Conservation (phyloP, 768 basidiomycete species). For the Termitomyces sp. region DNA sequence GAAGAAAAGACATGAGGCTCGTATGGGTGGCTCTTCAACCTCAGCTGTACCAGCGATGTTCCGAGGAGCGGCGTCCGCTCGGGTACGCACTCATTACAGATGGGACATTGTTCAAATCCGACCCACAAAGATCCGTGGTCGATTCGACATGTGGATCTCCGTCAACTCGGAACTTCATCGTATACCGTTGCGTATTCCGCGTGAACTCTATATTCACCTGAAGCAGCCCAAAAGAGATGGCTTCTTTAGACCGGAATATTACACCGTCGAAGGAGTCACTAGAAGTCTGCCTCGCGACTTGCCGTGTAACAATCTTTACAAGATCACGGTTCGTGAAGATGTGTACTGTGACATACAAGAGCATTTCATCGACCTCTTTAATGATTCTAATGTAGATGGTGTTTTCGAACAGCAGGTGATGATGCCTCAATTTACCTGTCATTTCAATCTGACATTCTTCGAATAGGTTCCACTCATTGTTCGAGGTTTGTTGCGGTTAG, state of each 20-base stretch:
- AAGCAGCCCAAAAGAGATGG: slow-evolving; percentile 55
- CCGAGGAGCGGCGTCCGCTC: slow-evolving; percentile 34
- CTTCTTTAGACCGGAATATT: slow-evolving; percentile 64
- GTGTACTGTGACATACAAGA: slow-evolving; percentile 80
- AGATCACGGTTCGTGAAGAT: slow-evolving; percentile 76
- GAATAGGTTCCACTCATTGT: slow-evolving; percentile 73
- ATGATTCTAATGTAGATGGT: slow-evolving; percentile 92
- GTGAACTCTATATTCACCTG: slow-evolving; percentile 92
- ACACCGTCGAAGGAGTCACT: slow-evolving; percentile 66
- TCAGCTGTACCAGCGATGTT: slow-evolving; percentile 70
- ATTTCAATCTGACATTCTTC: neutral
- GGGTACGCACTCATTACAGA: slow-evolving; percentile 52
- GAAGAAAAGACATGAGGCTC: slow-evolving; percentile 53
- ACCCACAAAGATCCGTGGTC: slow-evolving; percentile 67
- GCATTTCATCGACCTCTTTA: slow-evolving; percentile 88
- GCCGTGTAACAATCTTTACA: slow-evolving; percentile 76
- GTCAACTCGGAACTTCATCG: slow-evolving; percentile 75
- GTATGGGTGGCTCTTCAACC: slow-evolving; percentile 33
- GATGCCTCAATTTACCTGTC: neutral
- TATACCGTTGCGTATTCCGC: slow-evolving; percentile 78
- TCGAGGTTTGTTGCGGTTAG: slow-evolving; percentile 77
- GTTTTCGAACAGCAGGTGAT: slow-evolving; percentile 89
- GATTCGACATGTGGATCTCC: slow-evolving; percentile 85
- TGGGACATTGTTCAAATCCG: slow-evolving; percentile 96
- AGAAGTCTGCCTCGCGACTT: slow-evolving; percentile 76